A percentile compares a stretch with the other conserved stretches of the same genome.
Conservation (phyloP, 2,329 filamentous ascomycete species). For the Aquanectria penicillioides region DNA sequence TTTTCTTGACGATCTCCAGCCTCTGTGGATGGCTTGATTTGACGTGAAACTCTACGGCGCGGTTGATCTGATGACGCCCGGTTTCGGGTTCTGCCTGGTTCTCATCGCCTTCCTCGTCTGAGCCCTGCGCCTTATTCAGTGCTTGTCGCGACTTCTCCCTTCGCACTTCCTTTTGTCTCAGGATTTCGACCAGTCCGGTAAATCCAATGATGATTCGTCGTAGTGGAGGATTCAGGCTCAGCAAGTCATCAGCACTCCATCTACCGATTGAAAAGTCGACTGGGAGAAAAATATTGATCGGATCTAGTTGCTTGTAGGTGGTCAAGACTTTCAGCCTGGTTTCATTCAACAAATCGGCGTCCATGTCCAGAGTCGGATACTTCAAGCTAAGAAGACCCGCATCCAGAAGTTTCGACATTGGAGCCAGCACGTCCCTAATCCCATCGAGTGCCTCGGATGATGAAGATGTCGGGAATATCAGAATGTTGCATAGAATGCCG, state of each 20-base stretch:
- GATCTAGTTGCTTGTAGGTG: constrained; percentile 12
- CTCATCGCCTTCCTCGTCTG: neutral
- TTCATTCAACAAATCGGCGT: neutral
- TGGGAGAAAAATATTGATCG: constrained; percentile 9
- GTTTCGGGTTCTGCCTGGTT: neutral
- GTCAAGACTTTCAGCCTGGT: neutral
- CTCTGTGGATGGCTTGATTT: neutral
- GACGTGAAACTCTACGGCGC: constrained; percentile 11
- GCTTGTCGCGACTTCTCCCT: neutral
- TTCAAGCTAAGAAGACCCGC: constrained; percentile 7
- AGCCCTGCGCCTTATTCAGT: neutral
- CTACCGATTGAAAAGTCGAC: constrained; percentile 18
- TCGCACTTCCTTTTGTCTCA: constrained; percentile 13
- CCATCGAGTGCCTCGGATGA: constrained; percentile 52
- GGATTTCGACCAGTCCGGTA: constrained; percentile 7
- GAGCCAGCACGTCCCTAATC: constrained; percentile 1
- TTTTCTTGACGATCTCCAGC: neutral
- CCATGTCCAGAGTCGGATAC: constrained; percentile 12
- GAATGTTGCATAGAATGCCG: constrained; percentile 53
- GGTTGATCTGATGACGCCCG: constrained; percentile 17
- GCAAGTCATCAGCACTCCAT: constrained; percentile 13
- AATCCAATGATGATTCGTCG: constrained; percentile 14
- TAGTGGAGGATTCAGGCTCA: neutral
- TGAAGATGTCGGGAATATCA: constrained; percentile 61
- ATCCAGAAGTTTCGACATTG: constrained; percentile 11